These are phyloP conservation scores for Monilinia polystroma DNA, from an alignment of 2,329 filamentous ascomycete species.

Conservation along the genomic window DNA sequence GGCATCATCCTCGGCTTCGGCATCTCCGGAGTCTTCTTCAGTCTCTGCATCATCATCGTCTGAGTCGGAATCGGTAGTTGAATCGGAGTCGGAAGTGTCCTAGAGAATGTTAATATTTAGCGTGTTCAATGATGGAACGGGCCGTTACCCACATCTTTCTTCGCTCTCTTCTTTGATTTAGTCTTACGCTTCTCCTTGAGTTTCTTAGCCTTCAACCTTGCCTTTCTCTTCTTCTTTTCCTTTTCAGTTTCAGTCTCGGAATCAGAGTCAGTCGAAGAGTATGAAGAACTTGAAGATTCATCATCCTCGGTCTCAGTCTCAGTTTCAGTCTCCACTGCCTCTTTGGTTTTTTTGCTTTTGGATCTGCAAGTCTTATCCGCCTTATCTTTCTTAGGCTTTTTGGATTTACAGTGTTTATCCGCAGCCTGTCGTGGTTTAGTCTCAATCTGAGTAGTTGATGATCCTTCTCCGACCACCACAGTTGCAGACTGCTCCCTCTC, in stretches of 20 bases:
- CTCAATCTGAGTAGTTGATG: conserved; percentile 31
- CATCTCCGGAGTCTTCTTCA: conserved; percentile 22
- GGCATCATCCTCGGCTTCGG: conserved; percentile 24
- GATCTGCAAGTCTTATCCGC: conserved; percentile 21
- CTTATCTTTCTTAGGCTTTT: conserved; percentile 35
- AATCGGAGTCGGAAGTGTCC: conserved; percentile 36
- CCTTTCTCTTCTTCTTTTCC: conserved; percentile 41
- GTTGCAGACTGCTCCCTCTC: conserved; percentile 33
- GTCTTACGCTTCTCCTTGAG: conserved; percentile 41
- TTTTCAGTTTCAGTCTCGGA: conserved; percentile 39
- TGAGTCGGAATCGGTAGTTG: conserved; percentile 39
- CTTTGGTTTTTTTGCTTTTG: conserved; percentile 26
- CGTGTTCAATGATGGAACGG: conserved; percentile 8
- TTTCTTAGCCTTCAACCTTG: conserved; percentile 41
- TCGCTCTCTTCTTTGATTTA: conserved; percentile 44
- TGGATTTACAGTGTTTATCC: conserved; percentile 30
- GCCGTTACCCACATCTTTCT: conserved; percentile 36
- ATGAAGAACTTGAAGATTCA: conserved; percentile 14
- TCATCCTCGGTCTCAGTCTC: conserved; percentile 24
- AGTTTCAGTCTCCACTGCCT: conserved; percentile 10
- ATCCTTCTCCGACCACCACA: conserved; percentile 27
- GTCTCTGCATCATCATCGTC: conserved; percentile 25
- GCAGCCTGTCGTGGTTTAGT: conserved; percentile 31
- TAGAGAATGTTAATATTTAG: conserved; percentile 18
- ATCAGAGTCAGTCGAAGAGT: conserved; percentile 34